phyloP scores from a whole-genome alignment of 345 rosid genomes.

The Gossypium arboreum region DNA sequence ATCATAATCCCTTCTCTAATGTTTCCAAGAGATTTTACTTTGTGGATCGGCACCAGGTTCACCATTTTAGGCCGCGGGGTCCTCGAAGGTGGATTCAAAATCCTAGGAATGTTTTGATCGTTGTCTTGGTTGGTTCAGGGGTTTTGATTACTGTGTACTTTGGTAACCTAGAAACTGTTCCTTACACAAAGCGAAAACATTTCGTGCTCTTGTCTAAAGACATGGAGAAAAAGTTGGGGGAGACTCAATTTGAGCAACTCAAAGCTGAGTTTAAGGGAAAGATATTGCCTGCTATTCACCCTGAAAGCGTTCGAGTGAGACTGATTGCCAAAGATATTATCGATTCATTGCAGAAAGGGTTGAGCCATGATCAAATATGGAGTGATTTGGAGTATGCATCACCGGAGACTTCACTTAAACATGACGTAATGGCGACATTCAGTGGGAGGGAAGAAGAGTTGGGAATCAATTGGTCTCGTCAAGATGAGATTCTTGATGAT shows the following conservation, averaged over 20 bases:
- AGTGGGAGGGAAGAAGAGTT: slow-evolving; percentile 28
- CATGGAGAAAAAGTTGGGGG: slow-evolving; percentile 66
- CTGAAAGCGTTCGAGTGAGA: slow-evolving; percentile 71
- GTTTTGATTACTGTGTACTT: slow-evolving; percentile 48
- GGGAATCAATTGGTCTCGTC: slow-evolving; percentile 48
- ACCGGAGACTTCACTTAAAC: slow-evolving; percentile 29
- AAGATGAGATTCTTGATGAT: slow-evolving; percentile 89
- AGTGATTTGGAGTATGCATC: slow-evolving; percentile 68
- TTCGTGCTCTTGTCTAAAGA: slow-evolving; percentile 67
- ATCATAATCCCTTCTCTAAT: slow-evolving; percentile 24
- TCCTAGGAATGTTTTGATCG: slow-evolving; percentile 47
- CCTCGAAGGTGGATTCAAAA: slow-evolving; percentile 62
- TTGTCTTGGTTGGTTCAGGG: slow-evolving; percentile 60
- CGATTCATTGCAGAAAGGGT: slow-evolving; percentile 81
- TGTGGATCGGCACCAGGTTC: slow-evolving; percentile 60
- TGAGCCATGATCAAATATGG: slow-evolving; percentile 69
- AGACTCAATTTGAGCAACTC: slow-evolving; percentile 57
- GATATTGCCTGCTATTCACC: slow-evolving; percentile 77
- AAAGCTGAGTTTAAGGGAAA: slow-evolving; percentile 65
- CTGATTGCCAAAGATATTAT: slow-evolving; percentile 67
- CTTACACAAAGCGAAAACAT: slow-evolving; percentile 79
- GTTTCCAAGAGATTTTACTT: slow-evolving; percentile 56
- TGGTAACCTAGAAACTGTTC: slow-evolving; percentile 78
- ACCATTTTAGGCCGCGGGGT: slow-evolving; percentile 76
- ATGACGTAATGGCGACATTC: slow-evolving; percentile 51